These are phyloP conservation scores for Raffaelea deltoideospora DNA, from an alignment of 2,329 filamentous ascomycete genomes.

Conservation along the genomic window DNA sequence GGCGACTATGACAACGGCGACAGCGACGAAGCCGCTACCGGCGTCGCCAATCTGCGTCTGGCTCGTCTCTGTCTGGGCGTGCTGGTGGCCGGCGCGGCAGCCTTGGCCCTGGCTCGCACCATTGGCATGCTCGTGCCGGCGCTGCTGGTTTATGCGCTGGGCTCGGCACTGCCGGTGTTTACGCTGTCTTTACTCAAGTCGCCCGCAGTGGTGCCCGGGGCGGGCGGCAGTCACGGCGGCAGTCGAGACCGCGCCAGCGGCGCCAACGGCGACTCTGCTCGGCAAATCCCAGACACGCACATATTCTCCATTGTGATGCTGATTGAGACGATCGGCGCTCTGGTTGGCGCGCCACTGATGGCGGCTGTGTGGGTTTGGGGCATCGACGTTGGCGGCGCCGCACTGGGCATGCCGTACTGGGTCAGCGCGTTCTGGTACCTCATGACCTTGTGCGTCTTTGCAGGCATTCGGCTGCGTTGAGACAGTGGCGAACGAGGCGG, in stretches of 20 bases:
- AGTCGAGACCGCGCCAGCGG: conserved; percentile 5
- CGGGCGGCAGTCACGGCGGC: too few species aligned
- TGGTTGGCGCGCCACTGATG: conserved; percentile 32
- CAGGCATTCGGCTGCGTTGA: not conserved
- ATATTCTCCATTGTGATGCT: conserved; percentile 37
- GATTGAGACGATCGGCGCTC: conserved; percentile 29
- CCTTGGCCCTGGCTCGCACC: conserved; percentile 23
- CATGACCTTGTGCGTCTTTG: conserved; percentile 19
- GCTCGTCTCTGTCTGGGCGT: conserved; percentile 21
- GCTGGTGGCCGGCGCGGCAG: conserved; percentile 25
- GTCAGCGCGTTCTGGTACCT: conserved; percentile 23
- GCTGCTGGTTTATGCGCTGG: conserved; percentile 29
- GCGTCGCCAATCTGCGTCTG: conserved; percentile 16
- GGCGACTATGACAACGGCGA: too few species aligned
- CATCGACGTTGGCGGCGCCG: conserved; percentile 20
- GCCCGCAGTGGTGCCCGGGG: conserved; percentile 16
- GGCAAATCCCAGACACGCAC: conserved; percentile 6
- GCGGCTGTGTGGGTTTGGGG: conserved; percentile 30
- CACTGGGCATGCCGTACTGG: conserved; percentile 24
- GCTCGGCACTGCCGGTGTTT: conserved; percentile 33
- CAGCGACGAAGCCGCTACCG: not conserved
- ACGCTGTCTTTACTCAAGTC: conserved; percentile 32
- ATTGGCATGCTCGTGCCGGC: conserved; percentile 26
- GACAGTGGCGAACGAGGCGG: too few species aligned
- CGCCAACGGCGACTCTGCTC: conserved; percentile 5